These are phyloP conservation scores for Helichrysum umbraculigerum DNA, from an alignment of 129 eudicot genomes.

Conservation along the genomic window DNA sequence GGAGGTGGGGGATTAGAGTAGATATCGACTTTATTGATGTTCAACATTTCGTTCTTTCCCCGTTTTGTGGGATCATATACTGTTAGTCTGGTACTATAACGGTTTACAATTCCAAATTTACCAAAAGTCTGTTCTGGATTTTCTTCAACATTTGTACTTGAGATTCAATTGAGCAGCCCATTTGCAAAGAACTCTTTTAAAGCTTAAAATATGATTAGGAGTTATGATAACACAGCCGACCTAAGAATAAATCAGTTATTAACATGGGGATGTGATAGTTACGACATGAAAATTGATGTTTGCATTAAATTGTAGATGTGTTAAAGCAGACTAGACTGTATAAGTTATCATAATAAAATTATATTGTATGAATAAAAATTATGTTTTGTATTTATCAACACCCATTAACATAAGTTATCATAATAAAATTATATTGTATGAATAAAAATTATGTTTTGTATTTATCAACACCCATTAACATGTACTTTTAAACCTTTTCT, in stretches of 20 bases:
- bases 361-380: too few relatives aligned
- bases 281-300: too few relatives aligned
- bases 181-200: not conserved
- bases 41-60: not conserved
- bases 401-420: too few relatives aligned
- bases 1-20: not conserved
- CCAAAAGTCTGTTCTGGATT: not conserved
- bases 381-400: too few relatives aligned
- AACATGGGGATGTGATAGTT: too few relatives aligned
- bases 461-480: too few relatives aligned
- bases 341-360: too few relatives aligned
- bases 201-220: too few relatives aligned
- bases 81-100: not conserved
- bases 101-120: slow-evolving; percentile 15
- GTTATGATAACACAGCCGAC: not conserved
- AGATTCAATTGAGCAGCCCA: not conserved
- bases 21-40: not conserved
- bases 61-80: slow-evolving; percentile 24
- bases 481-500: not conserved
- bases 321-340: too few relatives aligned
- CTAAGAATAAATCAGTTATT: not conserved
- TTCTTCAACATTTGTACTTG: not conserved
- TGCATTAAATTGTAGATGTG: too few relatives aligned
- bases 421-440: too few relatives aligned
- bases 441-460: too few relatives aligned